phyloP scores from a whole-genome alignment of 148 eudicot genomes.

The Heliamphora exappendiculata region DNA sequence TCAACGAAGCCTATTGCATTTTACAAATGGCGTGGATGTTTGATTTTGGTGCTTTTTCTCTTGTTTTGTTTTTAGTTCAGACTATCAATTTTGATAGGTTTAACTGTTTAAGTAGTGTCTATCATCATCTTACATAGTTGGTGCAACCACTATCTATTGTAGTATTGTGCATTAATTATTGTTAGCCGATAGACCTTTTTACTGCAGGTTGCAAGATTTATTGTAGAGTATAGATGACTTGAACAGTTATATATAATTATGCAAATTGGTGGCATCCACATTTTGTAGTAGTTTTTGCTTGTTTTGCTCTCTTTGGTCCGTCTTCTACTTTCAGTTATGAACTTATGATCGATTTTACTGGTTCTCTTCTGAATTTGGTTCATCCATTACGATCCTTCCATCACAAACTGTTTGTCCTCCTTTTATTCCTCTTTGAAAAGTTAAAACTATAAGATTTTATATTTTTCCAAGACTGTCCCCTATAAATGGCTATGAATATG shows the following conservation, averaged over 20 bases:
- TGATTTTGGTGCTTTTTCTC: not conserved
- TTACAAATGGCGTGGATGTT: not conserved
- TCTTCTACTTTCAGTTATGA: not conserved
- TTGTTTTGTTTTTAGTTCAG: too few species aligned
- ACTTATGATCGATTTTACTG: not conserved
- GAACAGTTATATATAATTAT: not conserved
- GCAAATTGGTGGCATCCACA: not conserved
- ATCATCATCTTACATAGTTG: not conserved
- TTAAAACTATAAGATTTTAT: not conserved
- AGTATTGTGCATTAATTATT: not conserved
- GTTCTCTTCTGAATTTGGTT: not conserved
- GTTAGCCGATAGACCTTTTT: not conserved
- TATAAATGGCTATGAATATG: not conserved
- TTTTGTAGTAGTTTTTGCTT: not conserved
- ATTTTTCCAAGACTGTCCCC: not conserved
- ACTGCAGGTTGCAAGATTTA: not conserved
- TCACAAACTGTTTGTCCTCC: not conserved
- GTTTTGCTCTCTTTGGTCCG: not conserved
- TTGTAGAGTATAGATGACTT: not conserved
- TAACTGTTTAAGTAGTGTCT: not conserved
- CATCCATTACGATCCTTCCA: not conserved
- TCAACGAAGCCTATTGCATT: not conserved
- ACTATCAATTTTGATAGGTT: not conserved
- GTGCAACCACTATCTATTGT: not conserved
- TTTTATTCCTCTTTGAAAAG: not conserved